Evolutionary conservation across 2,329 filamentous ascomycete species (phyloP), one percentile per base, ranked within the genome.

Genomic region (Aspergillus sp.): DNA sequence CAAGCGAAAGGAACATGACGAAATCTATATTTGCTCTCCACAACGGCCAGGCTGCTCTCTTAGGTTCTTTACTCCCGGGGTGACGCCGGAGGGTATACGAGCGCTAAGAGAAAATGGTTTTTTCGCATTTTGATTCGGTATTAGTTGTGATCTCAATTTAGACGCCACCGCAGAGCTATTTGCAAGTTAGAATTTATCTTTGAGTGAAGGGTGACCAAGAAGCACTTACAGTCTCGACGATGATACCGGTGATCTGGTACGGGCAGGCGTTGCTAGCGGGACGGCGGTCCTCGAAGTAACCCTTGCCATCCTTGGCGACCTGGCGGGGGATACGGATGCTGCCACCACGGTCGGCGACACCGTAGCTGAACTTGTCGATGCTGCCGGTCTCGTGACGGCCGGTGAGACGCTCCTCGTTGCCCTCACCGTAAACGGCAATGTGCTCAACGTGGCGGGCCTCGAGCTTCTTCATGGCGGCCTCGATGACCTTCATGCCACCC

Each of bases 401-500:
- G 49, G 93, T 97, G 66, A 97, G 88, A 71, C 94, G 92, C 65
- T 88, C 84, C 65, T 94, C 91, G 81, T 99, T 99, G 74, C 92
- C 93, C 81, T 96, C 90, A 69, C 94, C 91, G 73, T 96, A 96
- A 63, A 96, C 91, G 63, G 88, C 87, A 76, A 96, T 96, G 84
- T 89, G 92, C 81, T 91, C 88, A 63, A 78, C 75, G 78, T 91
- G 88, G 66, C 88, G 87, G 58, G 80, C 81, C 76, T 89, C 88
- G 16, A 92, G 85, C 78, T 90, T 91, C 85, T 90, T 88, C 78
- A 92, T 88, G 50, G 86, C 86, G 47, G 83, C 83, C 76, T 97
- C 92, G 62, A 99, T 99, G 76, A 84, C 77, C 86, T 96, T 95
- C 87, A 97, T 94, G 72, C 94, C 94, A 66, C 92, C 92, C 62